Base-by-base conservation (phyloP, 2,329 filamentous ascomycete species). In the Cytospora leucostoma region DNA sequence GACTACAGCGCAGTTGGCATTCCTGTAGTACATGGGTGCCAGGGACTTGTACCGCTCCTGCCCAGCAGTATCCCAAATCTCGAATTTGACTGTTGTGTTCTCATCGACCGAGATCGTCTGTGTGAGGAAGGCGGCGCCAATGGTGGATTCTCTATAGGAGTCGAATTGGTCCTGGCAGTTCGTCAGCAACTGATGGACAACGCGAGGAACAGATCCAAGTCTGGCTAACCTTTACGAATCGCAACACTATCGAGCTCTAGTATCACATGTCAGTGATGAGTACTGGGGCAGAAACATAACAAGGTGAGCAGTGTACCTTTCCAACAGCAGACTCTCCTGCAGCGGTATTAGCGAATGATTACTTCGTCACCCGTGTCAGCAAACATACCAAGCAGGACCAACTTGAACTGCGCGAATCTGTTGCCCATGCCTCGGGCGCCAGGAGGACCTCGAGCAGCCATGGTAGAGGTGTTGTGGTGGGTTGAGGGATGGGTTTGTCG, bases 11-110 rank as follows among this genome's bases (percentile, higher is more conserved):
- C 95, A 98, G 86, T 99, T 98, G 71, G 96, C 96, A 77, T 99
- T 99, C 72, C 96, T 85, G 82, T 99, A 99, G 84, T 99, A 99
- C 95, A 99, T 99, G 72, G 95, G 95, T 38, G 95, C 95, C 69
- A 99, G 84, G 13, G 95, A 98, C 84, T 98, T 98, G 86, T 98
- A 99, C 74, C 96, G 88, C 80, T 99, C 95, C 81, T 99, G 95
- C 68, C 95, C 95, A 67, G 95, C 95, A 11, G 95, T 99, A 79
- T 97, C 93, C 93, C 95, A 99, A 75, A 99, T 99, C 80, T 99
- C 95, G 74, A 99, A 99, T 83, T 99, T 99, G 79, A 99, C 94
- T 62, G 95, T 99, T 65, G 95, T 98, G 79, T 88, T 95, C 75
- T 98, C 95, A 77, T 98, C 94, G 78, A 99, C 90, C 64, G 94